These are phyloP conservation scores for Candida adriatica DNA, from an alignment of 805 yeast species.

Conservation along the genomic window DNA sequence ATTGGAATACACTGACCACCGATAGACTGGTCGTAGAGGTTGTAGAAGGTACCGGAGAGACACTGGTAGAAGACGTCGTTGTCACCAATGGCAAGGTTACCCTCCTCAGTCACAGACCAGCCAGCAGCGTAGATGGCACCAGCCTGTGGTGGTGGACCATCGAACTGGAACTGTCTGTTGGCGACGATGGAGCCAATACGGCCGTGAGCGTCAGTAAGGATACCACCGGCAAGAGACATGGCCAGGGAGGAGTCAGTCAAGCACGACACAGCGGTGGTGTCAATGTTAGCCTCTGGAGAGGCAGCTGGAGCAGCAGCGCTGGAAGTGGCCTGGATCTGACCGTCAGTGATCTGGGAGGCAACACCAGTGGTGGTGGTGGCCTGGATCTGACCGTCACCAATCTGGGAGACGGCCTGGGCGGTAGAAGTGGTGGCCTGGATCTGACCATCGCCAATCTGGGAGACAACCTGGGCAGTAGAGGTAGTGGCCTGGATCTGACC, in stretches of 20 bases:
- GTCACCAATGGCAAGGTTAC: slow-evolving; percentile 58
- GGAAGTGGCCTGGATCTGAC: slow-evolving; percentile 19
- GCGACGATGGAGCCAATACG: slow-evolving; percentile 78
- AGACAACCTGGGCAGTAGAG: slow-evolving; percentile 22
- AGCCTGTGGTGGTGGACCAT: slow-evolving; percentile 83
- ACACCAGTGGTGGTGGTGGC: slow-evolving; percentile 24
- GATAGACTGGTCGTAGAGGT: slow-evolving; percentile 59
- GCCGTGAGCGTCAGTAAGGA: slow-evolving; percentile 51
- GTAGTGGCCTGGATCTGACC: slow-evolving; percentile 32
- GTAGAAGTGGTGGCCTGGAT: slow-evolving; percentile 20
- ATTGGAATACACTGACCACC: slow-evolving; percentile 61
- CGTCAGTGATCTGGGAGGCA: slow-evolving; percentile 13
- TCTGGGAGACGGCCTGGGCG: slow-evolving; percentile 30
- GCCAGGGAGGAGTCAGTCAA: slow-evolving; percentile 42
- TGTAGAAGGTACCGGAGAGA: slow-evolving; percentile 70
- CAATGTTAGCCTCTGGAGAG: slow-evolving; percentile 16
- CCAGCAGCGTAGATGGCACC: slow-evolving; percentile 68
- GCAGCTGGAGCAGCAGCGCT: slow-evolving; percentile 16
- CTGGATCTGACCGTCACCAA: slow-evolving; percentile 20
- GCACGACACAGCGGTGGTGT: slow-evolving; percentile 33
- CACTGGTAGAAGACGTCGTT: slow-evolving; percentile 64
- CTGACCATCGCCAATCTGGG: slow-evolving; percentile 43
- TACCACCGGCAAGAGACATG: slow-evolving; percentile 43
- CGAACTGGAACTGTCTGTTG: slow-evolving; percentile 81
- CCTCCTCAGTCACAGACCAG: slow-evolving; percentile 50